Evolutionary conservation across 2,329 filamentous ascomycete genomes (phyloP), one percentile per base, ranked within the genome.

Genomic region (Ascochyta viciae-villosae): DNA sequence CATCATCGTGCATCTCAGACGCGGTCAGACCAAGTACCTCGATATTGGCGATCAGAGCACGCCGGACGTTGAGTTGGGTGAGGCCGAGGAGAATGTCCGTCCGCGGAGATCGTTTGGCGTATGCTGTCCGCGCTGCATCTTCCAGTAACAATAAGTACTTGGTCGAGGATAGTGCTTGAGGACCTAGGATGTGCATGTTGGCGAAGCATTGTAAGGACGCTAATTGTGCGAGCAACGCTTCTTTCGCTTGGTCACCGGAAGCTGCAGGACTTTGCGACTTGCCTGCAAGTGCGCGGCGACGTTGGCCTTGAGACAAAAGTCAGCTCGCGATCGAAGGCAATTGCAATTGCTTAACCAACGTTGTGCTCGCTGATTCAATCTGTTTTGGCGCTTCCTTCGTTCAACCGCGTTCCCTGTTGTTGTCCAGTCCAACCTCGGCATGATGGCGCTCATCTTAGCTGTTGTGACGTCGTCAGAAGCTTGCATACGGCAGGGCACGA

Each of bases 31-130:
- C 52, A n/a, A 55, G 34, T n/a, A 45, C 46, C 16, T 50, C 34
- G 24, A 55, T 47, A 13, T 55, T 55, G 13, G 24, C 45, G 7
- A 45, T 24, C 3, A 50, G 40, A 16, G 52, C 52, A 12, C 52
- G 45, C 10, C 24, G 27, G 39, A 55, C 47, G 29, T 55, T 55
- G 43, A 55, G 47, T 33, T 44, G 52, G 10, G 52, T 50, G 8
- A 50, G 40, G 26, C 45, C 45, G 5, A 40, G 40, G 8, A 55
- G 24, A 26, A 55, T 40, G 16, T 48, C 47, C 10, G 40, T 50
- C 13, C 31, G 45, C 31, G 45, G 45, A 0, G 39, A 42, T 10
- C 34, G 45, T 4, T 40, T 33, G n/a, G n/a, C 19, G 37, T 50
- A 55, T 16, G 29, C 47, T 29, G 19, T 6, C 15, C 27, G 40